Percentiles rank a stretch among this genome's conserved stretches.
Conservation (phyloP, 23 red algal species). For the Gracilaria gracilis region DNA sequence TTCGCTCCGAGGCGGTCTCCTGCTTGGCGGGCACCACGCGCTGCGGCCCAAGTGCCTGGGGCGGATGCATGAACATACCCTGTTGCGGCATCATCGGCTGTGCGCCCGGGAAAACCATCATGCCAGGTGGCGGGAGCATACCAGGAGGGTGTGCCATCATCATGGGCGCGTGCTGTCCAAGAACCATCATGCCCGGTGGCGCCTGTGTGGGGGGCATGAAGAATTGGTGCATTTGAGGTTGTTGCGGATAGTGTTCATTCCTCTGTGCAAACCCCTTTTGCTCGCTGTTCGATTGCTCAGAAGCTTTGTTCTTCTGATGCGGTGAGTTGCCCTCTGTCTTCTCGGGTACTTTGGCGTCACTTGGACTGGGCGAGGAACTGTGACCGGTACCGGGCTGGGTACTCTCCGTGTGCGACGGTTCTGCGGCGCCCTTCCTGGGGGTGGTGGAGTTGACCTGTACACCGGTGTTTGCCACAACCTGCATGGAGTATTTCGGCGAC, state of each 20-base stretch:
- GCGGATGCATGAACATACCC: conserved; percentile 55
- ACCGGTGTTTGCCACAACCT: conserved; percentile 9
- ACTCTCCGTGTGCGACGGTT: background rate
- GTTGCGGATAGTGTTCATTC: background rate
- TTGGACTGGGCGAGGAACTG: background rate
- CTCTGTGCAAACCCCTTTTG: background rate
- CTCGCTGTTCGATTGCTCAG: background rate
- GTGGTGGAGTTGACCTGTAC: background rate
- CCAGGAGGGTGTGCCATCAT: conserved; percentile 49
- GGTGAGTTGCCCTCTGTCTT: too few relatives aligned
- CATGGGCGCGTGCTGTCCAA: conserved; percentile 43
- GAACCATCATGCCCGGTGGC: conserved; percentile 49
- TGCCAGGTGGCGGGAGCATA: conserved; percentile 60
- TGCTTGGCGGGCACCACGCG: conserved; percentile 26
- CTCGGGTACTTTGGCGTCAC: conserved; percentile 11
- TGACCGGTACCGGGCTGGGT: background rate
- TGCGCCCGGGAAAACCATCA: conserved; percentile 65
- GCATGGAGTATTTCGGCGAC: conserved; percentile 22
- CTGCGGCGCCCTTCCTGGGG: too few relatives aligned
- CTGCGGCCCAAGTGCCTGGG: background rate
- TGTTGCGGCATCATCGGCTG: conserved; percentile 43
- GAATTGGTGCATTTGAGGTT: conserved; percentile 39
- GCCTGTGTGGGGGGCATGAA: conserved; percentile 48
- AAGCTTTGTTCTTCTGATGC: background rate
- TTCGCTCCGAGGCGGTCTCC: conserved; percentile 52